Percentiles rank a stretch among this genome's conserved stretches.
Evolutionary conservation across 208 protist genomes (phyloP).

Genomic region (Trichomonas vaginalis): DNA sequence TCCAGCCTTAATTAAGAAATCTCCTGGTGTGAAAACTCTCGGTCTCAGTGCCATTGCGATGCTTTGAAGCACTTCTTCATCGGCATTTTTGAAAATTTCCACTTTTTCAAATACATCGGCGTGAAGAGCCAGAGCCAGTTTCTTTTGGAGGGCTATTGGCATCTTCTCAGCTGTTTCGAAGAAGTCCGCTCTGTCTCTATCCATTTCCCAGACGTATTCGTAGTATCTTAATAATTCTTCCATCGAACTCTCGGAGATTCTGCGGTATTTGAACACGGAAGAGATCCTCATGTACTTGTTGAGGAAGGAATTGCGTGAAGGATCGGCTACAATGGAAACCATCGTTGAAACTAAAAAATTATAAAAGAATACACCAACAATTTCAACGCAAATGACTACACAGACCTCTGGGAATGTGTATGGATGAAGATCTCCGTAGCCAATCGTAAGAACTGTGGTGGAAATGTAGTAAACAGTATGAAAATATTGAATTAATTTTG

Average conservation of each 20-base stretch:
- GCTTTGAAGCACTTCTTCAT: neutral
- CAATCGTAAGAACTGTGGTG: neutral
- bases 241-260: neutral
- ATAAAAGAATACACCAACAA: constrained; percentile 1
- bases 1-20: neutral
- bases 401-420: neutral
- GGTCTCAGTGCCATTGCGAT: neutral
- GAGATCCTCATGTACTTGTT: neutral
- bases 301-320: neutral
- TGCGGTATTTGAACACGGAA: neutral
- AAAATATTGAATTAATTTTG: neutral
- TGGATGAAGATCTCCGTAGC: neutral
- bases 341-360: neutral
- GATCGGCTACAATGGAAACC: neutral
- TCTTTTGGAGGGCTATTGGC: neutral
- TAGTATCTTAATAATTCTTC: neutral
- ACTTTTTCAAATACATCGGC: neutral
- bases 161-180: neutral
- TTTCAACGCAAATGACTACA: neutral
- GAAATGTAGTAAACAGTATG: neutral
- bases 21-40: neutral
- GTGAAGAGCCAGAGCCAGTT: neutral
- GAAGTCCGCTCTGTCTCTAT: neutral
- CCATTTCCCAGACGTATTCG: neutral
- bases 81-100: neutral